Conservation (phyloP, 495 filamentous ascomycete genomes). For the Talaromyces ruber region DNA sequence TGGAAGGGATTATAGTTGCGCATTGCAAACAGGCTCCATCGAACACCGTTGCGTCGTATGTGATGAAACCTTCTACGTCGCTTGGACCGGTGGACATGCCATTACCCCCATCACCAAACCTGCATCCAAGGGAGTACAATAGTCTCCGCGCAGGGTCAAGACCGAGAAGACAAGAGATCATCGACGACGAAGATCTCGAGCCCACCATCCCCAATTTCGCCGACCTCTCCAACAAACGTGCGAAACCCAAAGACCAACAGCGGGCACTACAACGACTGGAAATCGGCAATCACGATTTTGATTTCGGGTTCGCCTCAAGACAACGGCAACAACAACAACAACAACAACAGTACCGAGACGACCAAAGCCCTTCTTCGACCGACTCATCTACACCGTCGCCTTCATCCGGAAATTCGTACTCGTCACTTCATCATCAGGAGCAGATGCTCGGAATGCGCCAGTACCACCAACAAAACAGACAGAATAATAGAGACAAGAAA, state of each 20-base stretch:
- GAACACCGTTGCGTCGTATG: background rate
- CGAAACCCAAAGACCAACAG: background rate
- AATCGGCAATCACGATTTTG: background rate
- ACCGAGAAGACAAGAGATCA: background rate
- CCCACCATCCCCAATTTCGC: background rate
- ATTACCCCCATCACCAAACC: background rate
- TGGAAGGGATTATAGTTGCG: slow-evolving; percentile 9
- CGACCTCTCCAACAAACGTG: background rate
- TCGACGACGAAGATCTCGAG: background rate
- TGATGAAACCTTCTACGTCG: background rate
- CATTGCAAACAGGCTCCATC: slow-evolving; percentile 11
- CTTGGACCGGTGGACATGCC: background rate
- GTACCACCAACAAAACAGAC: background rate
- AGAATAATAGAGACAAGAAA: background rate
- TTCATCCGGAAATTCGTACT: background rate
- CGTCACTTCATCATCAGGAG: background rate
- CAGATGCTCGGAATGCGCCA: background rate
- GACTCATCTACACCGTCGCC: background rate
- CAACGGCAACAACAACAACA: background rate
- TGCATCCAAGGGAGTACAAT: background rate
- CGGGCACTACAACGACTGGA: background rate
- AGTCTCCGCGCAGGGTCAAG: background rate
- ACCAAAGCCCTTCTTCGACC: background rate
- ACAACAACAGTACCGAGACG: background rate
- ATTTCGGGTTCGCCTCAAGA: background rate